Evolutionary conservation across 2,329 filamentous ascomycete species (phyloP), one percentile per base, ranked within the genome.

Genomic region (Botrytis deweyae): DNA sequence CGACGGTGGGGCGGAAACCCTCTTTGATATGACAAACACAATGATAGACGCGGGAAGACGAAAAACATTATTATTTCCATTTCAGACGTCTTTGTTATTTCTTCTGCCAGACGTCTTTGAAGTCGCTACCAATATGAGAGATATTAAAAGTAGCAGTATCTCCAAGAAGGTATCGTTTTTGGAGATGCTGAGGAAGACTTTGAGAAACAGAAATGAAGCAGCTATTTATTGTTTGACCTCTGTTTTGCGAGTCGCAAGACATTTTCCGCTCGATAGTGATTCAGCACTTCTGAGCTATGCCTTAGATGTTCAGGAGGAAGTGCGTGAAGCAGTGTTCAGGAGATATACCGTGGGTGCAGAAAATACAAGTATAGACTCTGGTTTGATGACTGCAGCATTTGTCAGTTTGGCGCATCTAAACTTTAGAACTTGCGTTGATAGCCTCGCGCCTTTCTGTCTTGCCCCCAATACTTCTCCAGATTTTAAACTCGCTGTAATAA

Each of bases 21-120:
- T 92, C 38, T 92, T 92, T 79, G 90, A 92, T 78, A 92, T 92
- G 88, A 87, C 88, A 8, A 87, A 89, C 76, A 88, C 88, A 4
- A 86, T 90, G 42, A 85, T 86, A 52, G 90, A 92, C 79, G 88
- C 86, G 72, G 85, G 84, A 55, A 86, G 86, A 75, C 85, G 87
- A 66, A 88, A 86, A 76, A 84, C 85, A 5, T 82, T 88, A 46
- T 83, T 91, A 33, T 90, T 87, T 77, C 89, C 90, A 25, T 84
- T 92, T 70, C 90, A 92, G 79, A 89, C 86, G 3, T 86, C 87
- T 20, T 82, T 92, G 7, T 82, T 92, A 16, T 87, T 92, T 74
- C 84, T 92, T 14, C 83, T 91, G 14, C 90, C 90, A 6, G 90
- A 92, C 77, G 88, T 92, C 9, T 92, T 92, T 76, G 89, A 91